Conservation (phyloP, 73 alveolate genomes). For the Paramecium primaurelia region DNA sequence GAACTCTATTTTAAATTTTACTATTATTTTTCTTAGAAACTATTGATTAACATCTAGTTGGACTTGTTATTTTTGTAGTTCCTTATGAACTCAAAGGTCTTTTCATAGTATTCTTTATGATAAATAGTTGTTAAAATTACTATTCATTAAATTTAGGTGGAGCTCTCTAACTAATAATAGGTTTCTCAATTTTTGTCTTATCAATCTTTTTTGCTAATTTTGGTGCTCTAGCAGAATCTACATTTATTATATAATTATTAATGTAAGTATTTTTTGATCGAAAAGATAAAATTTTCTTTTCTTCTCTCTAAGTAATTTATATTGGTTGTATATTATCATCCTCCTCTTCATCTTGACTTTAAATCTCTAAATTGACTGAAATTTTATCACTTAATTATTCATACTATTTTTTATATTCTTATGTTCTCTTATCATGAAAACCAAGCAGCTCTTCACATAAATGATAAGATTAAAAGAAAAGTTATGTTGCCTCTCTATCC, state of each 20-base stretch:
- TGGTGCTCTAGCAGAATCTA: constrained; percentile 12
- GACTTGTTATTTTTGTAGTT: constrained; percentile 5
- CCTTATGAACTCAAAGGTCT: background rate
- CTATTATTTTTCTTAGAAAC: background rate
- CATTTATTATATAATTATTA: background rate
- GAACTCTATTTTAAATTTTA: background rate
- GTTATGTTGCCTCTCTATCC: background rate
- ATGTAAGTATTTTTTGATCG: background rate
- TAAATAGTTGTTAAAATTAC: background rate
- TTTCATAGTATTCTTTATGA: background rate
- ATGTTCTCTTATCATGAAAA: background rate
- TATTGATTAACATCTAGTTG: background rate
- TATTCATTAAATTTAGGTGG: background rate
- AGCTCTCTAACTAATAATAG: background rate
- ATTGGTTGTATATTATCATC: background rate
- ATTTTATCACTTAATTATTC: background rate
- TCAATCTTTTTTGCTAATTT: background rate
- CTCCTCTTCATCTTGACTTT: background rate
- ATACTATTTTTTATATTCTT: background rate
- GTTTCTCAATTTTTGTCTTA: background rate
- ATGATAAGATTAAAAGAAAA: background rate
- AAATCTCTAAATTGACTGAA: background rate
- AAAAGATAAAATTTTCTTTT: background rate
- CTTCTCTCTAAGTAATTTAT: background rate
- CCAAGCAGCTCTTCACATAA: background rate